A percentile compares a stretch with the other conserved stretches of the same genome.
phyloP scores from a whole-genome alignment of 169 alveolate genomes.

The Babesia sp. region DNA sequence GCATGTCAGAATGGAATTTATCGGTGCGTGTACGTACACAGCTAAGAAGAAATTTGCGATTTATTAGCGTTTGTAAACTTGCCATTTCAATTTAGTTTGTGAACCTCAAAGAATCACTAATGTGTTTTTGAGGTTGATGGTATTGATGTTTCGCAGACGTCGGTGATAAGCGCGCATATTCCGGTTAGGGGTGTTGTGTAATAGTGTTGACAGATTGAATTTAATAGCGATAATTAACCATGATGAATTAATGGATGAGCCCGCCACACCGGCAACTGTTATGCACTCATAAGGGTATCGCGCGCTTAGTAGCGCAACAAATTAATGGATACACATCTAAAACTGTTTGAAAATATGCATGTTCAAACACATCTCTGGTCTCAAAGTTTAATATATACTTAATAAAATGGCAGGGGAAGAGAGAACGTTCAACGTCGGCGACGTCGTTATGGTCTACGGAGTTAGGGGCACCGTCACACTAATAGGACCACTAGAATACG shows the following conservation, averaged over 20 bases:
- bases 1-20: too few species aligned
- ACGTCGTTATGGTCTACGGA: conserved; percentile 68
- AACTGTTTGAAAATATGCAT: not conserved
- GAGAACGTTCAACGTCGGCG: conserved; percentile 37
- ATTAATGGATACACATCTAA: not conserved
- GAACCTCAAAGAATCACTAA: too few species aligned
- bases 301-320: not conserved
- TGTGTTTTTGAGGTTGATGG: too few species aligned
- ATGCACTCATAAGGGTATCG: conserved; percentile 2
- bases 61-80: too few species aligned
- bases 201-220: too few species aligned
- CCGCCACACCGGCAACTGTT: not conserved
- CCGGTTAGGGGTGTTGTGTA: too few species aligned
- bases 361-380: not conserved
- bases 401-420: conserved; percentile 10
- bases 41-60: too few species aligned
- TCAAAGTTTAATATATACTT: conserved; percentile 7
- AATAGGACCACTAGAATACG: conserved; percentile 35
- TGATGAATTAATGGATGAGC: not conserved
- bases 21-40: too few species aligned
- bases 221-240: too few species aligned
- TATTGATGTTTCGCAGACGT: too few species aligned
- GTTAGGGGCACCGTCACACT: conserved; percentile 46
- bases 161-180: too few species aligned
- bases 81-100: too few species aligned